Conservation (phyloP, 1,139 yeast genomes). For the Debaryomycetaceae sp. region DNA sequence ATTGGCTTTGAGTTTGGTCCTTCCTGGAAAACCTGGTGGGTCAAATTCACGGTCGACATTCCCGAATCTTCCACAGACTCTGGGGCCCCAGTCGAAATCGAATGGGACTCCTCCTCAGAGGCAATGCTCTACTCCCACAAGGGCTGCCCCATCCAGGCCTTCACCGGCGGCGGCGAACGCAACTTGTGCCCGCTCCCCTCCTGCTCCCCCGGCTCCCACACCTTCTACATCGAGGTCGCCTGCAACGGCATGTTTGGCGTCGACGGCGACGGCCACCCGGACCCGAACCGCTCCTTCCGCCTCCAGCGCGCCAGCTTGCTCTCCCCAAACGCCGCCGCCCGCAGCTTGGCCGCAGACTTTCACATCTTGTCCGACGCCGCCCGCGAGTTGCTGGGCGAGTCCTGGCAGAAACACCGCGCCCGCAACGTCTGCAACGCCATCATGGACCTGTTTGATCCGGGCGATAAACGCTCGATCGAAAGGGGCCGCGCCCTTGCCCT, state of each 20-base stretch:
- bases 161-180: slow-evolving; percentile 80
- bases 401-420: slow-evolving; percentile 81
- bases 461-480: slow-evolving; percentile 35
- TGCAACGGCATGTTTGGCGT: slow-evolving; percentile 95
- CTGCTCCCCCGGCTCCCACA: slow-evolving; percentile 25
- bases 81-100: slow-evolving; percentile 61
- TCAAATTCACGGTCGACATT: slow-evolving; percentile 50
- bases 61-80: slow-evolving; percentile 41
- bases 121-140: slow-evolving; percentile 62
- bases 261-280: slow-evolving; percentile 50
- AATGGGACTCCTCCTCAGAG: slow-evolving; percentile 85
- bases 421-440: slow-evolving; percentile 66
- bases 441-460: slow-evolving; percentile 69
- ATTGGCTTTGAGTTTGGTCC: slow-evolving; percentile 85
- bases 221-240: slow-evolving; percentile 78
- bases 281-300: slow-evolving; percentile 62
- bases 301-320: slow-evolving; percentile 66
- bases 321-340: slow-evolving; percentile 71
- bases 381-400: slow-evolving; percentile 62
- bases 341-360: slow-evolving; percentile 69
- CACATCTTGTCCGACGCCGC: slow-evolving; percentile 89
- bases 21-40: slow-evolving; percentile 96
- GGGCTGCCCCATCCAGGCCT: slow-evolving; percentile 71
- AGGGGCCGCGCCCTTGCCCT: slow-evolving; percentile 61
- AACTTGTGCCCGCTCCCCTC: slow-evolving; percentile 61